Conservation (phyloP, 148 eudicot genomes). For the Arctostaphylos glauca region DNA sequence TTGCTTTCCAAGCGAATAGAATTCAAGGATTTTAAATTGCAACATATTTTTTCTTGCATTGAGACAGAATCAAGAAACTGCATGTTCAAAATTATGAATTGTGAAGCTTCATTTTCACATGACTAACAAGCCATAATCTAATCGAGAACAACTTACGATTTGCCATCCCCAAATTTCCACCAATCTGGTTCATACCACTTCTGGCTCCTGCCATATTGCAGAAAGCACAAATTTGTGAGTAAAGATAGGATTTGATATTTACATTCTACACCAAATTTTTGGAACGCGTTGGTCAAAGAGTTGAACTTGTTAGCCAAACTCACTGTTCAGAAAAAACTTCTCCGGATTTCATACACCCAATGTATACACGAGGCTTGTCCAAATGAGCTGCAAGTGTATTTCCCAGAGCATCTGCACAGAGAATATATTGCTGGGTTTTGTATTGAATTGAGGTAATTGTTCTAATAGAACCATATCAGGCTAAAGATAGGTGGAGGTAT, state of each 20-base stretch:
- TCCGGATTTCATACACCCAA: constrained; percentile 96
- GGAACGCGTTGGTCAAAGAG: not conserved
- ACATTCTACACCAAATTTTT: not conserved
- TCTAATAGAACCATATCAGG: not conserved
- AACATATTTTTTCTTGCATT: not conserved
- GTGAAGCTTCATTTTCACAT: not conserved
- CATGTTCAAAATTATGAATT: not conserved
- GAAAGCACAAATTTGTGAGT: not conserved
- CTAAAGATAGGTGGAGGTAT: not conserved
- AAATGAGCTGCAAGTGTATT: constrained; percentile 61
- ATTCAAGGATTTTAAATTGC: not conserved
- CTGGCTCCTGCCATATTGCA: constrained; percentile 48
- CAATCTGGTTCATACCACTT: constrained; percentile 98
- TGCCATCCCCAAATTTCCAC: constrained; percentile 96
- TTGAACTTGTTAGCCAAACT: constrained; percentile 30
- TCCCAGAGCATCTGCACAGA: constrained; percentile 66
- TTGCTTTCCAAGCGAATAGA: not conserved
- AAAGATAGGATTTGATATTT: constrained; percentile 3
- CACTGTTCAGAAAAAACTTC: constrained; percentile 83
- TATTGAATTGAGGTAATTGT: constrained; percentile 18
- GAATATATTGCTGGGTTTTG: not conserved
- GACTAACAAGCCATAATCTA: not conserved
- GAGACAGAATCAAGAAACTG: not conserved
- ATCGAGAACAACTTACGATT: constrained; percentile 55
- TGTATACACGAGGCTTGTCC: constrained; percentile 68